Percentiles rank a stretch among this genome's conserved stretches.
Conservation (phyloP, 2,329 filamentous ascomycete genomes). For the Tothia fuscella region DNA sequence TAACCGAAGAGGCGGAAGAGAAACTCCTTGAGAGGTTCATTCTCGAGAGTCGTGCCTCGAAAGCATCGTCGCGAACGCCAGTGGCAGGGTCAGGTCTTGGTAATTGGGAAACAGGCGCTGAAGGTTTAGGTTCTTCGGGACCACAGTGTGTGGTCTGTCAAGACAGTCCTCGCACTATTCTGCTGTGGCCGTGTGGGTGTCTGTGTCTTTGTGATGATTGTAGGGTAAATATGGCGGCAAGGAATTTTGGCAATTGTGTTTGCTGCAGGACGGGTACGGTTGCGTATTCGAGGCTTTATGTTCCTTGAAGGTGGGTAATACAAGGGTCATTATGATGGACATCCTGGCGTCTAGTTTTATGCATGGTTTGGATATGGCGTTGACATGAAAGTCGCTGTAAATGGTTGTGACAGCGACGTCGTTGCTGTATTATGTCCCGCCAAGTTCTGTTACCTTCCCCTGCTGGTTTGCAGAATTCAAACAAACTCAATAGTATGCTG, state of each 20-base stretch:
- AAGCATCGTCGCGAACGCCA: slow-evolving; percentile 11
- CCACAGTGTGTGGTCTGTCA: slow-evolving; percentile 93
- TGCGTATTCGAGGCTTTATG: slow-evolving; percentile 84
- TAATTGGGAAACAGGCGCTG: slow-evolving; percentile 57
- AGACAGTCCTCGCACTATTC: slow-evolving; percentile 68
- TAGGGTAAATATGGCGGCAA: slow-evolving; percentile 83
- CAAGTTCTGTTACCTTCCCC: too few species aligned
- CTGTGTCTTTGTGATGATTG: slow-evolving; percentile 92
- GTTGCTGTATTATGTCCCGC: too few species aligned
- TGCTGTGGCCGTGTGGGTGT: slow-evolving; percentile 95
- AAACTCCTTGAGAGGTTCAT: slow-evolving; percentile 48
- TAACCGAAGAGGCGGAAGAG: slow-evolving; percentile 42
- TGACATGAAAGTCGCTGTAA: too few species aligned
- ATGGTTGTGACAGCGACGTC: too few species aligned
- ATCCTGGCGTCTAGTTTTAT: too few species aligned
- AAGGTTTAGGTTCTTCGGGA: slow-evolving; percentile 59
- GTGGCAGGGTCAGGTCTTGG: slow-evolving; percentile 21
- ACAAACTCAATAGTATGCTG: too few species aligned
- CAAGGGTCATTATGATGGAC: too few species aligned
- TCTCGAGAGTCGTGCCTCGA: slow-evolving; percentile 36
- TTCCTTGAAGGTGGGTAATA: too few species aligned
- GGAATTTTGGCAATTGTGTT: slow-evolving; percentile 94
- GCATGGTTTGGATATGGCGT: too few species aligned
- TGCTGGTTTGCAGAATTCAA: too few species aligned
- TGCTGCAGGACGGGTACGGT: slow-evolving; percentile 82